A percentile compares a stretch with the other conserved stretches of the same genome.
These are phyloP conservation scores for Ceratorhiza oryzae-sativae DNA, from an alignment of 1,284 basidiomycete genomes.

Conservation along the genomic window DNA sequence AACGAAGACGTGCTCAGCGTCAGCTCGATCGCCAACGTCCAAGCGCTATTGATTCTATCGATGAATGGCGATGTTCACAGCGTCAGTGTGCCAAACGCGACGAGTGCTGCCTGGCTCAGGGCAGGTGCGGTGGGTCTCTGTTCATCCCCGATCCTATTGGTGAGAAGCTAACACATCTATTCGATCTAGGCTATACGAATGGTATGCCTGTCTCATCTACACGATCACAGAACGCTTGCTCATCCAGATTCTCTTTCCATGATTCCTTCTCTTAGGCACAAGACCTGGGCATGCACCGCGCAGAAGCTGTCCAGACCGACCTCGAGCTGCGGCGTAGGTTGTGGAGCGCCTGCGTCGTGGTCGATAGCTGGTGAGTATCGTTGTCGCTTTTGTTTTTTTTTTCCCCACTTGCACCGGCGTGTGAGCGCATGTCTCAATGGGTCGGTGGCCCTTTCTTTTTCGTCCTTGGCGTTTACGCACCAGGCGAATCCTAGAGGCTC, in stretches of 20 bases:
- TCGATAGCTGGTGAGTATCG: constrained; percentile 80
- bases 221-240: constrained; percentile 44
- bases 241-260: constrained; percentile 18
- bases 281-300: constrained; percentile 89
- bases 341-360: constrained; percentile 91
- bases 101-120: constrained; percentile 79
- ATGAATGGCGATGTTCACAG: constrained; percentile 83
- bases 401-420: constrained; percentile 21
- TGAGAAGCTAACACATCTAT: constrained; percentile 23
- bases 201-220: constrained; percentile 57
- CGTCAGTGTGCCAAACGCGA: constrained; percentile 74
- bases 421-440: constrained; percentile 8
- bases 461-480: background rate
- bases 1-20: constrained; percentile 89
- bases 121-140: constrained; percentile 58
- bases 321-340: constrained; percentile 84
- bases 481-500: background rate
- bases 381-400: too few species aligned
- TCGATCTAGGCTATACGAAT: constrained; percentile 73
- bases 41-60: constrained; percentile 83
- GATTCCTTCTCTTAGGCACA: constrained; percentile 68
- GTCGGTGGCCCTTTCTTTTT: background rate
- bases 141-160: background rate
- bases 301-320: constrained; percentile 77
- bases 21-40: constrained; percentile 86